Percentiles rank a stretch among this genome's conserved stretches.
Conservation (phyloP, 345 rosid genomes). For the Acer campestre region DNA sequence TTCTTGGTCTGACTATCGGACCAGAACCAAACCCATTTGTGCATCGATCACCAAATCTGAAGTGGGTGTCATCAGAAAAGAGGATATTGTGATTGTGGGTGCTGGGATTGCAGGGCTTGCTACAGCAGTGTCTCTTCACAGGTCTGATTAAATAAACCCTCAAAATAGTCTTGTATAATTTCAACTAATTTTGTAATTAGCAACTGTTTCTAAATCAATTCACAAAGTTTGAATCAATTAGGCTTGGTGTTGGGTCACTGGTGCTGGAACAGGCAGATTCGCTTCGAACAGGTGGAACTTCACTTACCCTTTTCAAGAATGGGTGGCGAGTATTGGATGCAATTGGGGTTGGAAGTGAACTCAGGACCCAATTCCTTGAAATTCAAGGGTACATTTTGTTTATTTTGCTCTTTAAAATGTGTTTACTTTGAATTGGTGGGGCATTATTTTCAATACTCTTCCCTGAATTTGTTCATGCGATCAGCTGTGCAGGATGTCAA, state of each 20-base stretch:
- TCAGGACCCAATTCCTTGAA: slow-evolving; percentile 75
- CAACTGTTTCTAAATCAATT: background rate
- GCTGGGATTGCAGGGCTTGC: slow-evolving; percentile 95
- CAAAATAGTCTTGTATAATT: background rate
- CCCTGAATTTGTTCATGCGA: slow-evolving; percentile 51
- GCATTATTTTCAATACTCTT: slow-evolving; percentile 5
- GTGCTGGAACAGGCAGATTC: slow-evolving; percentile 92
- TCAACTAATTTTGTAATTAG: background rate
- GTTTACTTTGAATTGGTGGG: background rate
- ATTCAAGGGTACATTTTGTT: slow-evolving; percentile 69
- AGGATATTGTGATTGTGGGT: slow-evolving; percentile 70
- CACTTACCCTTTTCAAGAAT: slow-evolving; percentile 90
- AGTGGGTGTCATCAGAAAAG: slow-evolving; percentile 33
- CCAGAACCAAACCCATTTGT: slow-evolving; percentile 29
- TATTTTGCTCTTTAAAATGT: background rate
- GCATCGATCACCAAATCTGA: slow-evolving; percentile 27
- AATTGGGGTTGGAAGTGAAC: slow-evolving; percentile 73
- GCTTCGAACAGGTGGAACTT: slow-evolving; percentile 83
- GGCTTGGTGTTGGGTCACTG: slow-evolving; percentile 76
- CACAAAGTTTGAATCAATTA: slow-evolving; percentile 9
- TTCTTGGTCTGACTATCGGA: slow-evolving; percentile 30
- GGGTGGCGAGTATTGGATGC: slow-evolving; percentile 95
- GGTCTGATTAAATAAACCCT: slow-evolving; percentile 35
- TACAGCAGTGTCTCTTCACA: slow-evolving; percentile 78
- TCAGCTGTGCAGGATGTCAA: slow-evolving; percentile 93